Percentiles rank a stretch among this genome's conserved stretches.
These are phyloP conservation scores for Xylaria castorea DNA, from an alignment of 495 filamentous ascomycete species.

Conservation along the genomic window DNA sequence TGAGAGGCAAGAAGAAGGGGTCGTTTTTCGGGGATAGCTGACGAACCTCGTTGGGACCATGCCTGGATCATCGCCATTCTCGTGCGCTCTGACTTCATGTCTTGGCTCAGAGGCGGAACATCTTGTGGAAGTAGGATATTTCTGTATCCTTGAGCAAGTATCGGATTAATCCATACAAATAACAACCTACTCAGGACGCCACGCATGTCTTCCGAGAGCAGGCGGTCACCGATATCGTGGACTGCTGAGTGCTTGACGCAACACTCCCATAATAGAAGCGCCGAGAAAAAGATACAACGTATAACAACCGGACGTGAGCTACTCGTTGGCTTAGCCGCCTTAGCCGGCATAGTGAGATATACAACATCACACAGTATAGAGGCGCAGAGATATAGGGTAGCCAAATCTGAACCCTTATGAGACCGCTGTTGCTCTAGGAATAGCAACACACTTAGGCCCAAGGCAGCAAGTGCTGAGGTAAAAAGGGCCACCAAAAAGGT, in stretches of 20 bases:
- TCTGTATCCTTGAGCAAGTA: slow-evolving; percentile 60
- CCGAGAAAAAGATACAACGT: neutral
- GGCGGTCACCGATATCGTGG: neutral
- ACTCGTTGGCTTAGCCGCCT: neutral
- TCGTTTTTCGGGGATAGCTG: neutral
- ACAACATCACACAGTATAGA: neutral
- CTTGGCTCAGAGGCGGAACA: slow-evolving; percentile 48
- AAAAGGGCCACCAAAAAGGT: neutral
- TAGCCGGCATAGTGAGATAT: neutral
- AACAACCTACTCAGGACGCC: slow-evolving; percentile 50
- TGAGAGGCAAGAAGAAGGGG: neutral
- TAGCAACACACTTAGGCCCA: slow-evolving; percentile 40
- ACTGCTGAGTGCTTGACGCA: neutral
- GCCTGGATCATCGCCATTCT: slow-evolving; percentile 45
- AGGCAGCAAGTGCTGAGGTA: slow-evolving; percentile 39
- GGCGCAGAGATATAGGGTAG: neutral
- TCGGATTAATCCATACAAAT: slow-evolving; percentile 68
- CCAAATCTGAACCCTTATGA: slow-evolving; percentile 27
- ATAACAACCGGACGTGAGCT: neutral
- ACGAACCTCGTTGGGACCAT: slow-evolving; percentile 45
- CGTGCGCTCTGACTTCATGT: slow-evolving; percentile 50
- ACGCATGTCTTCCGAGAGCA: slow-evolving; percentile 57
- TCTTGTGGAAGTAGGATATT: slow-evolving; percentile 53
- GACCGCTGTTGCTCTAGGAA: slow-evolving; percentile 26
- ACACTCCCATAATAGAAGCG: neutral